Conservation (phyloP, 371 early-diverging fungal species). For the Haplosporangium sp. region DNA sequence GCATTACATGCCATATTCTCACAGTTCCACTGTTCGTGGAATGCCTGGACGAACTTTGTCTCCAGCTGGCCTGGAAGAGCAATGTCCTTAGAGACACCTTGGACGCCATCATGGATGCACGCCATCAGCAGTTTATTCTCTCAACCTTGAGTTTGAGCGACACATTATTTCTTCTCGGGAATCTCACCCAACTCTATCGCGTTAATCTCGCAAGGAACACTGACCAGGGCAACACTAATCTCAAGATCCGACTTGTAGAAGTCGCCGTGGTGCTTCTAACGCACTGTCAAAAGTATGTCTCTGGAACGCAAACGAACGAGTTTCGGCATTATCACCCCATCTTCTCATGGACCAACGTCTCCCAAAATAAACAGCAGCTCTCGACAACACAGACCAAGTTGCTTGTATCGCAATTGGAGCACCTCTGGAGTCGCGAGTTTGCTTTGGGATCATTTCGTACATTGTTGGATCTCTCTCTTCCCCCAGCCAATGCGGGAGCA, state of each 20-base stretch:
- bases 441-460: conserved; percentile 58
- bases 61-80: conserved; percentile 36
- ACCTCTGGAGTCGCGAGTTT: conserved; percentile 69
- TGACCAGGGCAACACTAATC: background rate
- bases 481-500: conserved; percentile 10
- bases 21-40: conserved; percentile 39
- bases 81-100: conserved; percentile 18
- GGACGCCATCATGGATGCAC: conserved; percentile 35
- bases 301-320: conserved; percentile 57
- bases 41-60: conserved; percentile 39
- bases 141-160: conserved; percentile 55
- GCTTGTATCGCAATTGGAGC: conserved; percentile 64
- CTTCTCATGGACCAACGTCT: conserved; percentile 70
- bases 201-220: conserved; percentile 9
- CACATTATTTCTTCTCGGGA: conserved; percentile 68
- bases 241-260: conserved; percentile 47
- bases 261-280: conserved; percentile 49
- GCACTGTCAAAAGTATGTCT: conserved; percentile 58
- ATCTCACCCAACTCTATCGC: conserved; percentile 60
- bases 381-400: conserved; percentile 57
- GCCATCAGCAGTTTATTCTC: conserved; percentile 39
- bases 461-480: conserved; percentile 53
- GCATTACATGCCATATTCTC: conserved; percentile 41
- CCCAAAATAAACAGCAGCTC: conserved; percentile 59
- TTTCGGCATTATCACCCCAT: conserved; percentile 71